A percentile compares a stretch with the other conserved stretches of the same genome.
Conservation (phyloP, 176 grass and related monocot genomes). For the Aegilops sharonensis region DNA sequence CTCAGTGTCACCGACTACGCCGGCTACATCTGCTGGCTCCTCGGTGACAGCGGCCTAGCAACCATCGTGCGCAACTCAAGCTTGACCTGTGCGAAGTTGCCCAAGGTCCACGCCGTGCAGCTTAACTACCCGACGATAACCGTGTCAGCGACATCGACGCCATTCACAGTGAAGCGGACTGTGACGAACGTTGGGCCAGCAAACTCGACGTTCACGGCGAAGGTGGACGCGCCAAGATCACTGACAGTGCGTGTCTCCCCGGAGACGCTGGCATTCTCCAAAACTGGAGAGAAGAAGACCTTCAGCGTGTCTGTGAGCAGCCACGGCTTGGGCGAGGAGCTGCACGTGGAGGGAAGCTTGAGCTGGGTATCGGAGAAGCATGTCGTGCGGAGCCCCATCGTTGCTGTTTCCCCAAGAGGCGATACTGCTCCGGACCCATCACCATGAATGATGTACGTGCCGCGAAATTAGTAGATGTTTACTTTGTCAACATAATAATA, state of each 20-base stretch:
- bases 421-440: neutral
- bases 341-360: constrained; percentile 1
- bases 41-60: neutral
- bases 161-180: neutral
- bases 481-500: too few relatives aligned
- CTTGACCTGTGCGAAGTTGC: neutral
- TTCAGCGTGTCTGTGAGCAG: neutral
- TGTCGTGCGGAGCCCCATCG: constrained; percentile 27
- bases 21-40: neutral
- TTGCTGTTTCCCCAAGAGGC: neutral
- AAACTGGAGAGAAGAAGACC: neutral
- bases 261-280: neutral
- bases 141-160: neutral
- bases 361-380: constrained; percentile 19
- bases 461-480: too few relatives aligned
- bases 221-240: neutral
- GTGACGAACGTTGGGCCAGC: neutral
- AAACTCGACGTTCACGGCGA: neutral
- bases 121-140: neutral
- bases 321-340: neutral
- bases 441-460: neutral
- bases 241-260: neutral
- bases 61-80: neutral
- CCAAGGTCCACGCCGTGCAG: neutral
- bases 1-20: neutral